Evolutionary conservation across 2,329 filamentous ascomycete species (phyloP), one percentile per base, ranked within the genome.

Genomic region (Clarireedia homoeocarpa): DNA sequence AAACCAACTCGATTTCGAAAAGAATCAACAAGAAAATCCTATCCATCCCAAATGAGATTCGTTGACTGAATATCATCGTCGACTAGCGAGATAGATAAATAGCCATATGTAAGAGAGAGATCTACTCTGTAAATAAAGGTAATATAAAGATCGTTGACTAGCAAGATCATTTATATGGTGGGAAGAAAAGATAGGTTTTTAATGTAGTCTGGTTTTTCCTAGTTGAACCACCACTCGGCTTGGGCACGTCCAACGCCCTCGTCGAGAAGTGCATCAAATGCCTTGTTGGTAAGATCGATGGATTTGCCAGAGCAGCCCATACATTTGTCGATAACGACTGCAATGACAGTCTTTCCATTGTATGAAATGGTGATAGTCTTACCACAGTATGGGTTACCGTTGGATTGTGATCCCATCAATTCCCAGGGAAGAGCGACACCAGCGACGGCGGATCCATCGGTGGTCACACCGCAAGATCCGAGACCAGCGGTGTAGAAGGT

Each of bases 401-500:
- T 89, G 65, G 84, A 84, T 54, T 69, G 67, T 0, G 67, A 60
- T 58, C 82, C 84, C 82, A 91, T 89, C 66, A 88, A 72, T 4
- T 65, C 72, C 44, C 76, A 64, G 20, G 86, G 81, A 53, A 95
- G 75, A 58, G 89, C 89, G 56, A 94, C 82, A 58, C 90, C 82
- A 68, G 80, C 75, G 20, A 83, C 75, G 4, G 67, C 70, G 61
- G 71, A 68, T 65, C 83, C 82, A 48, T 74, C 68, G 72, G 84
- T 84, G 62, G 82, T 79, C 39, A 69, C 71, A 53, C 88, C 88
- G 67, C 89, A 94, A 23, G 85, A 72, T 58, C 86, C 85, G 7
- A 86, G 68, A 44, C 85, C 89, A 48, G 86, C 75, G 42, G 76
- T 73, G 74, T 88, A 95, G 76, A 82, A 91, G 58, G 89, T 94